Evolutionary conservation across 2,329 filamentous ascomycete species (phyloP).

Genomic region (Boeremia lycopersici): DNA sequence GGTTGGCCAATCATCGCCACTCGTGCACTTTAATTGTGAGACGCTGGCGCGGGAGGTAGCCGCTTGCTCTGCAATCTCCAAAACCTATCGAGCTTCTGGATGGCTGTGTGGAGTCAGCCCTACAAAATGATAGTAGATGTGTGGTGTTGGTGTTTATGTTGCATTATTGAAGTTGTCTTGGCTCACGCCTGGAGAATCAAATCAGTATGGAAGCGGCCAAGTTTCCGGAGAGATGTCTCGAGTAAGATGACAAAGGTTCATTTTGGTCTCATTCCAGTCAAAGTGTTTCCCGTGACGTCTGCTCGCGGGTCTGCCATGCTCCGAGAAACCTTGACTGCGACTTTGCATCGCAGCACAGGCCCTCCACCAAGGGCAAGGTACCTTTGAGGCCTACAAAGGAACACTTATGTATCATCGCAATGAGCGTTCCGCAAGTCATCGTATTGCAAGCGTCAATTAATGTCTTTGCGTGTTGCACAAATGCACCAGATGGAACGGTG

Average conservation of each 20-base stretch:
- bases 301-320: not conserved
- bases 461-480: not conserved
- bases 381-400: not conserved
- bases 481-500: not conserved
- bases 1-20: conserved; percentile 27
- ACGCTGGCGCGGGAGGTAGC: conserved; percentile 36
- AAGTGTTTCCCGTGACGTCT: not conserved
- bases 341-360: not conserved
- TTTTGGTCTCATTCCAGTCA: not conserved
- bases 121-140: not conserved
- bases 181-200: not conserved
- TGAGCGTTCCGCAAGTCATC: not conserved
- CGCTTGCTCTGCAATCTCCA: conserved; percentile 18
- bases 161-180: conserved; percentile 6
- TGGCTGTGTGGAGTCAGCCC: conserved; percentile 4
- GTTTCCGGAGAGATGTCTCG: not conserved
- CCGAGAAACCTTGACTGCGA: not conserved
- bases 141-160: conserved; percentile 3
- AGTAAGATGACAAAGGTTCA: not conserved
- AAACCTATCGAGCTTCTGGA: conserved; percentile 28
- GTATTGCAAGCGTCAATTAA: not conserved
- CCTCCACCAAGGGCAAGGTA: too few species aligned
- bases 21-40: conserved; percentile 24
- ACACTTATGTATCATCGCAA: not conserved
- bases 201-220: not conserved